Percentiles rank a stretch among this genome's conserved stretches.
phyloP scores from a whole-genome alignment of 768 basidiomycete species.

The Tulasnella sp. region DNA sequence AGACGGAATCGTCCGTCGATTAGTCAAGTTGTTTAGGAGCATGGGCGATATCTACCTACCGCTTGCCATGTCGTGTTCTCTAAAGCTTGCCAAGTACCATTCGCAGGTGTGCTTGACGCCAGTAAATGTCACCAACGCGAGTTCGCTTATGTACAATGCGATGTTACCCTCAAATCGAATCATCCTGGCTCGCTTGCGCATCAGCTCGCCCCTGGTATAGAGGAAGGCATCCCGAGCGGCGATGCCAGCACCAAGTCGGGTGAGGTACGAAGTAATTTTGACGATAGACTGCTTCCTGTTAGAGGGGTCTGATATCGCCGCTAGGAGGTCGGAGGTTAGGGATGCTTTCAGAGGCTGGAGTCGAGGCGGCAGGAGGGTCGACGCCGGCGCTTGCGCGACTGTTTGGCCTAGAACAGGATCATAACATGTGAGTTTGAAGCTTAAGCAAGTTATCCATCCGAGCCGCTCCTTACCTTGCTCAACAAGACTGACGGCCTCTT shows the following conservation, averaged over 20 bases:
- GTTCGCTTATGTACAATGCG: slow-evolving; percentile 73
- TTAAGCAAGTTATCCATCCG: neutral
- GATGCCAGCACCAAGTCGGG: slow-evolving; percentile 65
- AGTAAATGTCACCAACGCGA: slow-evolving; percentile 85
- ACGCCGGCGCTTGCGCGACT: slow-evolving; percentile 44
- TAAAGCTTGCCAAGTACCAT: slow-evolving; percentile 95
- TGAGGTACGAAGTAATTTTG: slow-evolving; percentile 60
- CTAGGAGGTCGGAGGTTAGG: slow-evolving; percentile 60
- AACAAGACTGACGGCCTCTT: slow-evolving; percentile 72
- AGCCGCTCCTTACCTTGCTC: slow-evolving; percentile 58
- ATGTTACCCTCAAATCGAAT: slow-evolving; percentile 89
- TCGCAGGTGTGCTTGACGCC: slow-evolving; percentile 95
- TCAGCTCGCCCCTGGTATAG: slow-evolving; percentile 62
- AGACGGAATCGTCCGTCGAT: neutral
- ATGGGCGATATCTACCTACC: slow-evolving; percentile 43
- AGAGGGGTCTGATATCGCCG: slow-evolving; percentile 62
- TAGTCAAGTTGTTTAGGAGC: neutral
- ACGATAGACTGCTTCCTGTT: slow-evolving; percentile 72
- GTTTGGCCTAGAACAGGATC: neutral
- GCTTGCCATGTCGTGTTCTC: slow-evolving; percentile 89
- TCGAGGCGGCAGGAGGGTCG: slow-evolving; percentile 39
- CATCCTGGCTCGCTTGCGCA: slow-evolving; percentile 68
- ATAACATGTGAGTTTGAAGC: neutral
- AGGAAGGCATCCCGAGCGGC: slow-evolving; percentile 80
- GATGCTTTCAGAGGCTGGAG: slow-evolving; percentile 58